Base-by-base conservation (phyloP, 164 flowering plant species). In the Chimonanthus salicifolius region DNA sequence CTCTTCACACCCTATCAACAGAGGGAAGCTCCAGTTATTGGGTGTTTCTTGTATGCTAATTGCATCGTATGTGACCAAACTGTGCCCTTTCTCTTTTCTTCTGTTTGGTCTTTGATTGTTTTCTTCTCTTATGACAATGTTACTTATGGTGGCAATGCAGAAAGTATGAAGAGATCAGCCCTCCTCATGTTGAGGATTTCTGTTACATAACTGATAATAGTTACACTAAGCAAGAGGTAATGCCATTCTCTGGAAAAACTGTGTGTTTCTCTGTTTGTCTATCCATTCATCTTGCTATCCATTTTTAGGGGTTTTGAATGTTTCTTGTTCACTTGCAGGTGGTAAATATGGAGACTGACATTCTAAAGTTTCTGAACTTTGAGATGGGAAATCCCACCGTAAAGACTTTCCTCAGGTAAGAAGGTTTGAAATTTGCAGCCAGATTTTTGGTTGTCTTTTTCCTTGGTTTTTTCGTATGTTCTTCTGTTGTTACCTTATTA, bases 21-120 rank as follows among this genome's bases (percentile, higher is more conserved):
- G 85, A 62, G 84, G 83, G 50, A 84, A 65, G 81, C 90, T 91
- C 50, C 92, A 91, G 80, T 83, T 89, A 43, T 84, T 91, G 50
- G 98, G 97, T 2, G 94, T 94, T 80, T 83, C 98, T 73, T 79
- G 86, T 70, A 91, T 94, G 97, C 97, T 92, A 45, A 84, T 92
- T 74, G 97, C 97, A 44, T 85, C 97, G 97, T 94, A 88, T 82
- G 88, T 16, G 7, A 64, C 16, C 48, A 5, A 10, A 16, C 71
- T 72, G 44, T 43, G 45, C 48, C 15, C 10, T 46, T 60, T 16
- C 5, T 15, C 49, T 63, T 5, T 65, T 4, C 3, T 15, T 15
- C 33, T 69, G 16, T 6, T 70, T 63, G 21, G 2, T 20, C 62
- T 45, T n/a, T 5, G 9, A 3, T 5, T 21, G 6, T 15, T 49